Base-by-base conservation (phyloP, 805 yeast species). In the Saturnispora quitensis region DNA sequence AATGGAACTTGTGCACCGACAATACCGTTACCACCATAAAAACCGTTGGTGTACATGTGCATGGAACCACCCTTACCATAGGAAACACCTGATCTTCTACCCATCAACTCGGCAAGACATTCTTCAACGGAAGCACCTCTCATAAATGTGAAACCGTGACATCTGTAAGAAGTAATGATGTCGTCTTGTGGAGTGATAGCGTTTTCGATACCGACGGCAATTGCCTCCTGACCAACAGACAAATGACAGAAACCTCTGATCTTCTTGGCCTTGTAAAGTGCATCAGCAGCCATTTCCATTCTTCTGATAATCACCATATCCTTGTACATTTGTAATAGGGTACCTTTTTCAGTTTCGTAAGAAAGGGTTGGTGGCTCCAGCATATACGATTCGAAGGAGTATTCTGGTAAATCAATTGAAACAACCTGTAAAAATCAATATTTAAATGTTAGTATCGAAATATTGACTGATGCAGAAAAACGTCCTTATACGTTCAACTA, bases 1-100 rank as follows among this genome's bases (percentile, higher is more conserved):
- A 93, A 79, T 58, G 99, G 96, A 53, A 93, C 97, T 76, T 93
- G 99, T 50, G 98, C 99, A 69, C 99, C 99, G 51, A 93, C 99
- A 70, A 93, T 93, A 77, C 99, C 99, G 74, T 93, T 93, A 74
- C 99, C 99, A 70, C 99, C 99, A 73, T 85, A 93, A 78, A 93
- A 93, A 56, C 95, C 95, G 45, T 84, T 83, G 47, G 95, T 87
- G 70, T 84, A 93, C 90, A 93, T 87, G 76, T 93, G 99, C 99
- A 93, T 93, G 59, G 99, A 93, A 63, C 99, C 99, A 77, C 99
- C 99, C 74, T 93, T 93, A 75, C 99, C 99, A 73, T 75, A 84
- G 43, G 97, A 86, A 55, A 87, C 95, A 77, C 99, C 98, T 53
- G 84, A 74, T 76, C 96, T 84, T 75, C 85, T 86, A 64, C 99